Evolutionary conservation across 305 asterid genomes (phyloP).

Genomic region (Solanum hybrid): DNA sequence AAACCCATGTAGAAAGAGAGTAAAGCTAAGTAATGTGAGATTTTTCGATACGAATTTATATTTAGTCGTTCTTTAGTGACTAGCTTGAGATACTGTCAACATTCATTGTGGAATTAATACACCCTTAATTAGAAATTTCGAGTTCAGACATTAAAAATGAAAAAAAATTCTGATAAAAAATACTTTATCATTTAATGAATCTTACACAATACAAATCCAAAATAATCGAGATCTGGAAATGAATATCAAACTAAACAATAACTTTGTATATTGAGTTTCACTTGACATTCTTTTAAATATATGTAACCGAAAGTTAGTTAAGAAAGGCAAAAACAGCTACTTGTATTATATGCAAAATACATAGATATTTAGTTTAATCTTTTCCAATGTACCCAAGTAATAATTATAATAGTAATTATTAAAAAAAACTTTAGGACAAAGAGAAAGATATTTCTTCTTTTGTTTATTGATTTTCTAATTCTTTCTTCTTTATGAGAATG

Average conservation of each 20-base stretch:
- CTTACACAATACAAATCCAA: accelerated
- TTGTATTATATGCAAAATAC: neutral
- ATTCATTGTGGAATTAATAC: neutral
- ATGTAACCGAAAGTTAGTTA: neutral
- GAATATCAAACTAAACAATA: neutral
- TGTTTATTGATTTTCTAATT: neutral
- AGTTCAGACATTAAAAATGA: too few relatives aligned
- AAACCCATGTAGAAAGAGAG: neutral
- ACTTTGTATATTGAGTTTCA: neutral
- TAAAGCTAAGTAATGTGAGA: neutral
- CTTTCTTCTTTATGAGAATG: neutral
- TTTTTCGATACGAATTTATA: neutral
- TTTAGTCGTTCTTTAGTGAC: neutral
- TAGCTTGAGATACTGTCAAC: neutral
- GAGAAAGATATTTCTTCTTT: neutral
- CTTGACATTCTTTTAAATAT: neutral
- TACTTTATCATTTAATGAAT: too few relatives aligned
- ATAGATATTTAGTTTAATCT: neutral
- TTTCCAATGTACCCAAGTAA: neutral
- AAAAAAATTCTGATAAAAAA: too few relatives aligned
- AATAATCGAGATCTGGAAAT: neutral
- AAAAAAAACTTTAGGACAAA: neutral
- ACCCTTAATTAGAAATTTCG: neutral
- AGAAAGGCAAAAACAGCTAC: neutral
- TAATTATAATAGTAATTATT: neutral